These are phyloP conservation scores for Panellus pusillus DNA, from an alignment of 768 basidiomycete genomes.

Conservation along the genomic window DNA sequence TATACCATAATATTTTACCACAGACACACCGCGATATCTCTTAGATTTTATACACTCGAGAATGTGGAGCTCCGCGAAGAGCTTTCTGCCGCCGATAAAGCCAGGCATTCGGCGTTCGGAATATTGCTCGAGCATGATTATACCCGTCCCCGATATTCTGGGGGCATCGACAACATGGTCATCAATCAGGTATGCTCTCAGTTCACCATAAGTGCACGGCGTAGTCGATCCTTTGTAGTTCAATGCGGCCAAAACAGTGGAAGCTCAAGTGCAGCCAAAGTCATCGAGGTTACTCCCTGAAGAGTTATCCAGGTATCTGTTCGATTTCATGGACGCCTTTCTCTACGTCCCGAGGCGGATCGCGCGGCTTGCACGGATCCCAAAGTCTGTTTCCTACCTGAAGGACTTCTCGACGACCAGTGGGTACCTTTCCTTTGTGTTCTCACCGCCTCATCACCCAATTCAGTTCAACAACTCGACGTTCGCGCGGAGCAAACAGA, in stretches of 20 bases:
- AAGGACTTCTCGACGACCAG: slow-evolving; percentile 47
- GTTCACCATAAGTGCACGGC: too few relatives aligned
- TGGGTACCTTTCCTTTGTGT: slow-evolving; percentile 18
- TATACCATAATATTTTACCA: slow-evolving; percentile 48
- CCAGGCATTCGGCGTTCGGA: slow-evolving; percentile 19
- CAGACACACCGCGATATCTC: slow-evolving; percentile 50
- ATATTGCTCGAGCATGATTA: slow-evolving; percentile 40
- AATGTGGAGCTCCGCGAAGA: slow-evolving; percentile 28
- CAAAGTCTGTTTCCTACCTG: slow-evolving; percentile 28
- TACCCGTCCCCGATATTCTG: slow-evolving; percentile 26
- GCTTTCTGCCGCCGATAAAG: slow-evolving; percentile 17
- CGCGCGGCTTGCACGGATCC: slow-evolving; percentile 21
- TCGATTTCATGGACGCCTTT: slow-evolving; percentile 12
- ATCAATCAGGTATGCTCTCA: too few relatives aligned
- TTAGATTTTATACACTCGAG: slow-evolving; percentile 66
- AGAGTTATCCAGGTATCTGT: slow-evolving; percentile 16
- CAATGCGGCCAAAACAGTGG: slow-evolving; percentile 42
- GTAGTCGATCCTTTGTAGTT: too few relatives aligned
- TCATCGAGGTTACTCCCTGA: slow-evolving; percentile 18
- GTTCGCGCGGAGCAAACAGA: slow-evolving; percentile 52
- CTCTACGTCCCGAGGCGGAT: slow-evolving; percentile 20
- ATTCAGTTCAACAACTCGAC: slow-evolving; percentile 60
- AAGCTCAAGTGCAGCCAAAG: slow-evolving; percentile 22
- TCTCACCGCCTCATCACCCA: neutral
- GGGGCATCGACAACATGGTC: slow-evolving; percentile 35